phyloP scores from a whole-genome alignment of 2,329 filamentous ascomycete genomes.

The Aspergillus alliaceus region DNA sequence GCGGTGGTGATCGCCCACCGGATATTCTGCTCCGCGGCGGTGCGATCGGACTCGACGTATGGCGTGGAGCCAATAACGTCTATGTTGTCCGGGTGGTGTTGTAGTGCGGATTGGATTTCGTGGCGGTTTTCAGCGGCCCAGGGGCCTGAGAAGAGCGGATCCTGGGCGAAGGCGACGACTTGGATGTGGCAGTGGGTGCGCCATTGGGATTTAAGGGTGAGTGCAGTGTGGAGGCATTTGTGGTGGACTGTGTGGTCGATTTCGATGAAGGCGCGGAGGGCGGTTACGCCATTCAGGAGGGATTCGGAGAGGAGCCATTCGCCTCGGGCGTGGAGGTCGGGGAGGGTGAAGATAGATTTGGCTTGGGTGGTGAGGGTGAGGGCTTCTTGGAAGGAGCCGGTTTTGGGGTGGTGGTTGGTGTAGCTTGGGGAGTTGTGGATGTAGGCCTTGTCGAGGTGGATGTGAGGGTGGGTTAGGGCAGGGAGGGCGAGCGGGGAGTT shows the following conservation, averaged over 20 bases:
- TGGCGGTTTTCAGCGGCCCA: constrained; percentile 52
- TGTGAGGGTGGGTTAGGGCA: constrained; percentile 68
- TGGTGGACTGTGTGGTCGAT: constrained; percentile 62
- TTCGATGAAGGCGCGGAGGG: constrained; percentile 71
- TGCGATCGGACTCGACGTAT: constrained; percentile 61
- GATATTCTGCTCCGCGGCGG: constrained; percentile 57
- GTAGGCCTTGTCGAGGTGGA: constrained; percentile 63
- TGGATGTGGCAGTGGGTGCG: constrained; percentile 59
- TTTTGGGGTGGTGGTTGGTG: constrained; percentile 58
- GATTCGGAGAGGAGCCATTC: constrained; percentile 66
- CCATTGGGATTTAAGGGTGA: constrained; percentile 58
- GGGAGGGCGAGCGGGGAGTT: constrained; percentile 41
- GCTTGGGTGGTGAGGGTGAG: constrained; percentile 59
- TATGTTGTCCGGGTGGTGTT: constrained; percentile 35
- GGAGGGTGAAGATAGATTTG: constrained; percentile 61
- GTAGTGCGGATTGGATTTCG: constrained; percentile 51
- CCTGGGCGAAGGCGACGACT: constrained; percentile 70
- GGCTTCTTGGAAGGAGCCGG: constrained; percentile 66
- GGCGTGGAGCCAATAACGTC: constrained; percentile 67
- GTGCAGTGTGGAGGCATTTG: constrained; percentile 58
- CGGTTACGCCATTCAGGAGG: constrained; percentile 63
- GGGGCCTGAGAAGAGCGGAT: constrained; percentile 63
- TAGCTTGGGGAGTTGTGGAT: constrained; percentile 39
- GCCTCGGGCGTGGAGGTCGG: constrained; percentile 65
- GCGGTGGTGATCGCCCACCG: constrained; percentile 62